A percentile compares a stretch with the other conserved stretches of the same genome.
Conservation (phyloP, 371 early-diverging fungal genomes). For the Mortierella sp. region DNA sequence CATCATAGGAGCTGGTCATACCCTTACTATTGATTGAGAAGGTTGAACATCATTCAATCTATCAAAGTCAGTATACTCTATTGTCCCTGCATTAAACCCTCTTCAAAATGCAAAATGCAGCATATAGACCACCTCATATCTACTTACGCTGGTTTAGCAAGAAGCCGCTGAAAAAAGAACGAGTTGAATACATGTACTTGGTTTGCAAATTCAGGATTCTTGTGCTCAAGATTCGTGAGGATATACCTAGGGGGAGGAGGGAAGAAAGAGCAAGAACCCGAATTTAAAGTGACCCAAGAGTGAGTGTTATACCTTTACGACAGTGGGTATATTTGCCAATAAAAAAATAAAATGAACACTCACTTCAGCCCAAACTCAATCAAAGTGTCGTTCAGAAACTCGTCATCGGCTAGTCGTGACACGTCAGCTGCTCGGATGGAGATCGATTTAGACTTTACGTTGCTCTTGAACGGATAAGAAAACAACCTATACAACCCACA, state of each 20-base stretch:
- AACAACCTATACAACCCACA: constrained; percentile 32
- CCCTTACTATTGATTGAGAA: constrained; percentile 11
- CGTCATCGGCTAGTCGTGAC: constrained; percentile 59
- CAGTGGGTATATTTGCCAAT: no score
- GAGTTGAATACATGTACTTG: constrained; percentile 43
- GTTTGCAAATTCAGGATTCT: constrained; percentile 19
- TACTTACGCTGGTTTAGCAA: constrained; percentile 25
- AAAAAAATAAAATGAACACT: background rate
- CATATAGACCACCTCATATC: no score
- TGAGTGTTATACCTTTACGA: no score
- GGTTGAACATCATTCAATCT: background rate
- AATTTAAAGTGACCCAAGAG: no score
- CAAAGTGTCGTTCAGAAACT: constrained; percentile 70
- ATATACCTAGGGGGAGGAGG: constrained; percentile 19
- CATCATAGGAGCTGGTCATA: constrained; percentile 52
- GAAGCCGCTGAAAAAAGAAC: constrained; percentile 42
- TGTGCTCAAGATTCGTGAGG: constrained; percentile 20
- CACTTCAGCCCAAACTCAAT: constrained; percentile 70
- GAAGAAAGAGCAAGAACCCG: background rate
- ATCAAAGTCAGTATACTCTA: background rate
- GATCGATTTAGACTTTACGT: constrained; percentile 47
- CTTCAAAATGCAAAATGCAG: no score
- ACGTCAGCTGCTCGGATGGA: constrained; percentile 57
- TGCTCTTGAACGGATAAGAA: constrained; percentile 44
- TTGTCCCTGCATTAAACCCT: background rate